These are phyloP conservation scores for Durotheca rogersii DNA, from an alignment of 495 filamentous ascomycete species.

Conservation along the genomic window DNA sequence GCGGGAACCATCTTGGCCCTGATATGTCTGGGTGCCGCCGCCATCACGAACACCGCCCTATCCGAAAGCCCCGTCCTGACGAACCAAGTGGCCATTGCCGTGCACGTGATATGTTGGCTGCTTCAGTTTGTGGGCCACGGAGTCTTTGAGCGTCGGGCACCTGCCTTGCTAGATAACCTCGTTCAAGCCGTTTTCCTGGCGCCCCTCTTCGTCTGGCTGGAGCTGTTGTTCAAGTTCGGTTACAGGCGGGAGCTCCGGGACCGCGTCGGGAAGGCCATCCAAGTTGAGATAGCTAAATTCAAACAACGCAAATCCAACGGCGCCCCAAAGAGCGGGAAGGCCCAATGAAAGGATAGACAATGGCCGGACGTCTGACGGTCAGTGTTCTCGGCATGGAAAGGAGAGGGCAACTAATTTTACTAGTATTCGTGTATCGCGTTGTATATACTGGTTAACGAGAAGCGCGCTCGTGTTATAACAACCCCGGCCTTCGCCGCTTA, in stretches of 20 bases:
- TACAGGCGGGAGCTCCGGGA: constrained; percentile 85
- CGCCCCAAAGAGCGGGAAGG: constrained; percentile 41
- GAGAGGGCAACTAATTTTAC: constrained; percentile 7
- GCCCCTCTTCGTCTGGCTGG: constrained; percentile 98
- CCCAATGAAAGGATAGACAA: constrained; percentile 14
- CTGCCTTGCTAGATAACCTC: constrained; percentile 86
- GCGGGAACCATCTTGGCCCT: constrained; percentile 74
- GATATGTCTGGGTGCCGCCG: constrained; percentile 70
- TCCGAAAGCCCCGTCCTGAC: constrained; percentile 61
- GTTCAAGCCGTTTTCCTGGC: constrained; percentile 90
- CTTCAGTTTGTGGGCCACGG: constrained; percentile 91
- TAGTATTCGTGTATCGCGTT: too few relatives aligned
- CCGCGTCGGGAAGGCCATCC: constrained; percentile 72
- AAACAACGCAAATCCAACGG: constrained; percentile 35
- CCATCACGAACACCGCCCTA: constrained; percentile 72
- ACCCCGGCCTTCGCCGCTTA: background rate
- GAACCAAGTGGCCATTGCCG: constrained; percentile 67
- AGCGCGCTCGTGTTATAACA: background rate
- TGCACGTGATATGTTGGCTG: constrained; percentile 77
- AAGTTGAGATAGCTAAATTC: constrained; percentile 65
- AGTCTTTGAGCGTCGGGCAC: constrained; percentile 81
- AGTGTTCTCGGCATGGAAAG: constrained; percentile 5
- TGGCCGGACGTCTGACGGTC: too few relatives aligned
- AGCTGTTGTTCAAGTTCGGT: constrained; percentile 85
- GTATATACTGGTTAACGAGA: too few relatives aligned